Evolutionary conservation across 306 rosid species (phyloP).

Genomic region (Mimosa pudica): DNA sequence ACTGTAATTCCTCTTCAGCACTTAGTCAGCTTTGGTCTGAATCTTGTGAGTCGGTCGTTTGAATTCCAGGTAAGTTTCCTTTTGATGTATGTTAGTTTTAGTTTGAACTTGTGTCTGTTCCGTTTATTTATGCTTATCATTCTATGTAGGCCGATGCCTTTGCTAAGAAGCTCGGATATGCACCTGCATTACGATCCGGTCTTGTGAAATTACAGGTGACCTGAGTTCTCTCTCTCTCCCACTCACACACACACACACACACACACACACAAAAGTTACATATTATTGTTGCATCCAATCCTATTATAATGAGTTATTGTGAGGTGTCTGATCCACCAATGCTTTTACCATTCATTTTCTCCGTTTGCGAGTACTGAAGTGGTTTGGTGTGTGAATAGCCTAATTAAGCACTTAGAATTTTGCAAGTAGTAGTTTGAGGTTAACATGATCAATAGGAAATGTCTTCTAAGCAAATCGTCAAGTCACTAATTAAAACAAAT

Average conservation of each 20-base stretch:
- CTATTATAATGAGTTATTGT: no score
- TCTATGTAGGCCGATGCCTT: slow-evolving; percentile 82
- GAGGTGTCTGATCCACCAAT: no score
- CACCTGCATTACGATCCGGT: slow-evolving; percentile 64
- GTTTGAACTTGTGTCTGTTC: neutral
- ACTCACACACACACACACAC: neutral
- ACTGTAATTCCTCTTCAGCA: slow-evolving; percentile 91
- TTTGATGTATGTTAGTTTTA: slow-evolving; percentile 18
- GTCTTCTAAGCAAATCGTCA: no score
- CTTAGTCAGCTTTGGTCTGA: slow-evolving; percentile 85
- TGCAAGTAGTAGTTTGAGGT: no score
- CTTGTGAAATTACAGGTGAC: slow-evolving; percentile 85
- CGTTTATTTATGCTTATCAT: neutral
- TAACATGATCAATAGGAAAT: no score
- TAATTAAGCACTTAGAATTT: no score
- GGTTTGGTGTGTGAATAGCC: no score
- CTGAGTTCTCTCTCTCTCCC: neutral
- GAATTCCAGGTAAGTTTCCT: slow-evolving; percentile 76
- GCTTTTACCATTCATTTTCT: no score
- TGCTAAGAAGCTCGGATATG: slow-evolving; percentile 82
- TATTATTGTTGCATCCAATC: neutral
- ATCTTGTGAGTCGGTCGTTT: slow-evolving; percentile 89
- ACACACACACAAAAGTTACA: neutral
- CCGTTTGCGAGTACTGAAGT: no score
- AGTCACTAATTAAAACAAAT: no score